These are phyloP conservation scores for Musa balbisiana DNA, from an alignment of 202 grass and related monocot species.

Conservation along the genomic window DNA sequence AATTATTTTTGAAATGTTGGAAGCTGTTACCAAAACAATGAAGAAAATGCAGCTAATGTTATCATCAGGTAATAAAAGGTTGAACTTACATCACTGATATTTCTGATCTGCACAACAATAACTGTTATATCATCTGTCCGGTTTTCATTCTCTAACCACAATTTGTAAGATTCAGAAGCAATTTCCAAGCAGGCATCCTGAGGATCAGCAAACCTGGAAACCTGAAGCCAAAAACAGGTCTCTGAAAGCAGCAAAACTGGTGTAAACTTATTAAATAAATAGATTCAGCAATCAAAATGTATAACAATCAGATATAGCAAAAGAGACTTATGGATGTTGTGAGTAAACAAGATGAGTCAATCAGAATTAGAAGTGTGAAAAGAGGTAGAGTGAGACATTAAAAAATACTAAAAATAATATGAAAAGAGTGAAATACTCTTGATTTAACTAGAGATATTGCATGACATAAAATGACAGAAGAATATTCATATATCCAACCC, in stretches of 20 bases:
- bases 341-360: too few relatives aligned
- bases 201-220: conserved; percentile 67
- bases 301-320: background rate
- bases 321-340: too few relatives aligned
- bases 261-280: background rate
- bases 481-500: too few relatives aligned
- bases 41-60: conserved; percentile 26
- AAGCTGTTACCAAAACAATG: conserved; percentile 1
- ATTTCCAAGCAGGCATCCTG: conserved; percentile 85
- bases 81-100: conserved; percentile 50
- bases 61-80: conserved; percentile 12
- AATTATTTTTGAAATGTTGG: conserved; percentile 25
- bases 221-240: conserved; percentile 27
- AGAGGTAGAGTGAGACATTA: background rate
- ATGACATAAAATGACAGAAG: too few relatives aligned
- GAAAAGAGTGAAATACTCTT: too few relatives aligned
- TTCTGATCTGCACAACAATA: conserved; percentile 85
- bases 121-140: conserved; percentile 98
- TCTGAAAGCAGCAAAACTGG: background rate
- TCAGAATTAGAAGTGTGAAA: too few relatives aligned
- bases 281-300: background rate
- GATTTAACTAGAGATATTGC: too few relatives aligned
- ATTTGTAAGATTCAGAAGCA: conserved; percentile 69
- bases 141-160: conserved; percentile 87
- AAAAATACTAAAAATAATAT: too few relatives aligned